Percentiles rank a stretch among this genome's conserved stretches.
phyloP scores from a whole-genome alignment of 2,329 filamentous ascomycete species.

The Incumbomyces delicatus region DNA sequence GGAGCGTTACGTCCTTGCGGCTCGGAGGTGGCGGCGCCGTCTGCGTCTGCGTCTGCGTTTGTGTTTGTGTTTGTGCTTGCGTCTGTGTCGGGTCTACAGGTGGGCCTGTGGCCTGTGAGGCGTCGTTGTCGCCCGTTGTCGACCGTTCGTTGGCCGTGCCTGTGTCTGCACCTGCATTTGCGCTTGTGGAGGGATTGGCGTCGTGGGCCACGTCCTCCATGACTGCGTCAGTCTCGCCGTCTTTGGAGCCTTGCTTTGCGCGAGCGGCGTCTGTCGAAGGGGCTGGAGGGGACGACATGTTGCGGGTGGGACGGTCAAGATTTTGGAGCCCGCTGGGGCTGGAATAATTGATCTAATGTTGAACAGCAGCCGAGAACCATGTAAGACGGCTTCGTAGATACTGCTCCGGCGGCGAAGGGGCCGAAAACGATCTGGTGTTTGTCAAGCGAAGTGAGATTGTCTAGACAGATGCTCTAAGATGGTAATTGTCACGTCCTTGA shows the following conservation, averaged over 20 bases:
- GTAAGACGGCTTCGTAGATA: no score
- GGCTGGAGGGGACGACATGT: conserved; percentile 15
- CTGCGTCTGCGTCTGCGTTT: not conserved
- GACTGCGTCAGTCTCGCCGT: conserved; percentile 25
- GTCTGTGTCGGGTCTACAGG: not conserved
- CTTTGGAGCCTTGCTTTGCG: not conserved
- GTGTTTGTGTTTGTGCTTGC: conserved; percentile 10
- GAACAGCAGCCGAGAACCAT: no score
- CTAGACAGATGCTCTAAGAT: not conserved
- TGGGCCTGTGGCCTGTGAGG: not conserved
- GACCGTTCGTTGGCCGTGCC: conserved; percentile 15
- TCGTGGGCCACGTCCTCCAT: conserved; percentile 20
- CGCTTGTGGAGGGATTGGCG: conserved; percentile 6
- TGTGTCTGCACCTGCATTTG: conserved; percentile 10
- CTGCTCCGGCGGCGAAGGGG: no score
- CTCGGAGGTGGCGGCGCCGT: conserved; percentile 43
- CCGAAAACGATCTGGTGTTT: not conserved
- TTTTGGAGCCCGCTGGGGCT: not conserved
- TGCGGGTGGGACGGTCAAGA: no score
- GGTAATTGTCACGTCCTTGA: no score
- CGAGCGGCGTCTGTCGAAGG: conserved; percentile 6
- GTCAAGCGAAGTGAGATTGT: not conserved
- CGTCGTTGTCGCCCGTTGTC: conserved; percentile 12
- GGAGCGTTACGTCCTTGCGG: conserved; percentile 83
- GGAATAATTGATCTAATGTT: no score